Evolutionary conservation across 257 asterid genomes (phyloP).

Genomic region (Solanum bukasovii): DNA sequence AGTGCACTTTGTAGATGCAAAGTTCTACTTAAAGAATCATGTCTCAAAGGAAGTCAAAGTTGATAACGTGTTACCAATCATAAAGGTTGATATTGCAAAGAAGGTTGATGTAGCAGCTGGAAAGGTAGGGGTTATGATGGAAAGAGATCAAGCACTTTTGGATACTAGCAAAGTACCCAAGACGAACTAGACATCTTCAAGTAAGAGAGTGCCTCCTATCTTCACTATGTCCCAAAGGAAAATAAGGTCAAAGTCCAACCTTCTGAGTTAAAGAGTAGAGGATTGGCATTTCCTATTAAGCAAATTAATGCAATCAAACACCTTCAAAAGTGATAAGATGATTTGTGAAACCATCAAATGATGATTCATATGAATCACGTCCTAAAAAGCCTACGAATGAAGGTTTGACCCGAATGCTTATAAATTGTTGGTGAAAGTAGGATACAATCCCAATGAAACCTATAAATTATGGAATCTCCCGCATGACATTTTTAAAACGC

Average conservation of each 20-base stretch:
- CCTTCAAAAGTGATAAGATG: neutral
- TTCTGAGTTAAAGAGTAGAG: neutral
- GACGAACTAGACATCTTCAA: neutral
- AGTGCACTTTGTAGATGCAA: neutral
- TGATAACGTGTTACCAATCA: neutral
- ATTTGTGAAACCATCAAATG: neutral
- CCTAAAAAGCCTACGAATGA: neutral
- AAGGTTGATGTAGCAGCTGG: neutral
- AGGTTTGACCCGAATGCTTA: neutral
- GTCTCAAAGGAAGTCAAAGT: neutral
- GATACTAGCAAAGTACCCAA: neutral
- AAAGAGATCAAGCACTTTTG: neutral
- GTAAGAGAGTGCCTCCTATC: neutral
- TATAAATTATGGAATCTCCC: neutral
- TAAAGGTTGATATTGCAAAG: neutral
- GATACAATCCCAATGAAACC: neutral
- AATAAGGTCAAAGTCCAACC: neutral
- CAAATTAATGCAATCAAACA: neutral
- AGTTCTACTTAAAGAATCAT: neutral
- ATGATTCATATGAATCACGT: neutral
- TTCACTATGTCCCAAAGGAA: neutral
- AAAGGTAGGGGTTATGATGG: neutral
- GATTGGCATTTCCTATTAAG: neutral
- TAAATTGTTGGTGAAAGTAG: neutral
- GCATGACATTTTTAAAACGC: neutral